Percentiles rank a stretch among this genome's conserved stretches.
Conservation (phyloP, 306 rosid species). For the Phaseolus lunatus region DNA sequence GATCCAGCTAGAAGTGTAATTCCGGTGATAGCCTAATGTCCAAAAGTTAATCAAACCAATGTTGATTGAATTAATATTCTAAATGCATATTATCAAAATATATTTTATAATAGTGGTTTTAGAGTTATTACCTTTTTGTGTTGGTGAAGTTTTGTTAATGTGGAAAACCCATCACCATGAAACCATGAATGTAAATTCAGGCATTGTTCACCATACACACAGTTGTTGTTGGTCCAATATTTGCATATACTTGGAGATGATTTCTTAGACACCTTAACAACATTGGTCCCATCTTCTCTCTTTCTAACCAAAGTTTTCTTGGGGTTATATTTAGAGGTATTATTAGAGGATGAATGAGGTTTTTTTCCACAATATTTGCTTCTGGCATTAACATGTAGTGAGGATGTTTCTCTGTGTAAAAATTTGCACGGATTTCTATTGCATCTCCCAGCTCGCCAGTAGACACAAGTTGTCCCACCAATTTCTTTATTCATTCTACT, state of each 20-base stretch:
- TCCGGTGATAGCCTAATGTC: slow-evolving; percentile 50
- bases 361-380: background rate
- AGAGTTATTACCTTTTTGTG: slow-evolving; percentile 32
- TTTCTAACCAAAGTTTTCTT: background rate
- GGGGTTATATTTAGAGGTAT: background rate
- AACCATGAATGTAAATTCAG: slow-evolving; percentile 50
- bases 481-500: too few species aligned
- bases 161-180: slow-evolving; percentile 45
- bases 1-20: slow-evolving; percentile 52
- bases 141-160: slow-evolving; percentile 54
- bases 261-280: background rate
- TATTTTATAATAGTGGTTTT: too few species aligned
- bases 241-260: slow-evolving; percentile 40
- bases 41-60: background rate
- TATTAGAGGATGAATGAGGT: background rate
- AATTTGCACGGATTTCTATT: too few species aligned
- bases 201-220: slow-evolving; percentile 52
- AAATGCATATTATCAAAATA: background rate
- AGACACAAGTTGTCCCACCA: too few species aligned
- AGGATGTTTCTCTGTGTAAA: too few species aligned
- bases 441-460: too few species aligned
- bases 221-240: slow-evolving; percentile 50
- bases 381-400: too few species aligned
- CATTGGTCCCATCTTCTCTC: background rate
- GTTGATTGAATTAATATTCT: too few species aligned